phyloP scores from a whole-genome alignment of 257 asterid genomes.

The Solanum tarapatanum region DNA sequence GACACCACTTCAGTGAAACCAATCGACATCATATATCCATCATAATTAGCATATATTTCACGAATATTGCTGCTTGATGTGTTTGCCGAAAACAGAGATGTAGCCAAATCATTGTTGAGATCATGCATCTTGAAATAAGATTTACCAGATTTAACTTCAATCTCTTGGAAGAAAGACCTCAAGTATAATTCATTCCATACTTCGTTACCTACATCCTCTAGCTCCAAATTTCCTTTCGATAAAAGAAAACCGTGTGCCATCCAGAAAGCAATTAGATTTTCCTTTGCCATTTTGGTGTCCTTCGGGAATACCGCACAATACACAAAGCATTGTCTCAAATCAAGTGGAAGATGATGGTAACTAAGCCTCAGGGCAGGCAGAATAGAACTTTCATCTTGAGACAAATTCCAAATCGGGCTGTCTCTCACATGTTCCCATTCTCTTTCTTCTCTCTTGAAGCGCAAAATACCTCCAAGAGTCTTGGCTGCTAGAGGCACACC shows the following conservation, averaged over 20 bases:
- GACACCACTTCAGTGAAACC: not conserved
- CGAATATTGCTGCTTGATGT: not conserved
- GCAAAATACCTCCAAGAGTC: slow-evolving; percentile 14
- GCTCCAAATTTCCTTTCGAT: not conserved
- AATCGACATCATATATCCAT: not conserved
- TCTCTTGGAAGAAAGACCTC: not conserved
- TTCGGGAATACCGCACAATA: slow-evolving; percentile 11
- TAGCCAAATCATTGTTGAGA: not conserved
- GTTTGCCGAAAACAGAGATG: not conserved
- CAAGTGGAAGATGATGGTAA: not conserved
- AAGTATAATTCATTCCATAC: not conserved
- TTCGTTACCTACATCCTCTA: not conserved
- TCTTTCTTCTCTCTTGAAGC: slow-evolving; percentile 1
- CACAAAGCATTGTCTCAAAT: slow-evolving; percentile 9
- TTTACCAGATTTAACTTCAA: not conserved
- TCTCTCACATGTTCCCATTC: slow-evolving; percentile 14
- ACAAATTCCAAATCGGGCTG: slow-evolving; percentile 11
- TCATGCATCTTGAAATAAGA: not conserved
- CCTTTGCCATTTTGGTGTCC: not conserved
- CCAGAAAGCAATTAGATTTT: slow-evolving; percentile 6
- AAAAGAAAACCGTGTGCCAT: slow-evolving; percentile 13
- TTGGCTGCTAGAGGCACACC: slow-evolving; percentile 21
- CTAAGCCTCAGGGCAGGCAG: not conserved
- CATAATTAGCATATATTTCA: not conserved
- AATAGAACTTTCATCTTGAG: not conserved